Conservation (phyloP, 73 alveolate species). For the Urostyla sp. region DNA sequence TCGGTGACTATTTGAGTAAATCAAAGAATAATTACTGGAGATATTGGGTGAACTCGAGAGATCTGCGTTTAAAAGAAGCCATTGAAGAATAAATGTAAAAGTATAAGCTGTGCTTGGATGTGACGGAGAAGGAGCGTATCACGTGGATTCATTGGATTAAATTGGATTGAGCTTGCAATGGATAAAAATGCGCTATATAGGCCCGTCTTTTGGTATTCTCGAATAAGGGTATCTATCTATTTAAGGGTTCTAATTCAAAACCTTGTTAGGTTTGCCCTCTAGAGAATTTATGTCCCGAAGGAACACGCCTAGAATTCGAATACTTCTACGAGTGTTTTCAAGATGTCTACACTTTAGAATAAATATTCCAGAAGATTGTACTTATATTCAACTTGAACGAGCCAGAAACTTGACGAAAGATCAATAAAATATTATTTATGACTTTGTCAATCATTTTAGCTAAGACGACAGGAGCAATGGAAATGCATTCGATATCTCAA, state of each 20-base stretch:
- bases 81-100: conserved; percentile 2
- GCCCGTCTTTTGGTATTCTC: conserved; percentile 26
- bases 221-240: conserved; percentile 26
- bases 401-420: no score
- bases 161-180: conserved; percentile 29
- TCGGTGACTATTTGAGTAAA: conserved; percentile 51
- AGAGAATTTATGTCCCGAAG: conserved; percentile 56
- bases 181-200: neutral
- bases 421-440: no score
- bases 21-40: conserved; percentile 51
- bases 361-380: no score
- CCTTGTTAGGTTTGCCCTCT: conserved; percentile 54
- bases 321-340: no score
- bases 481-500: no score
- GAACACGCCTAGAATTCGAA: conserved; percentile 33
- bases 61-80: no score
- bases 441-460: no score
- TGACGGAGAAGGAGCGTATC: conserved; percentile 17
- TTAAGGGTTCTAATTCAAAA: neutral
- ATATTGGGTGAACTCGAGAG: conserved; percentile 31
- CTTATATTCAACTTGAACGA: no score
- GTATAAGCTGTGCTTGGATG: conserved; percentile 23
- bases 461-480: no score
- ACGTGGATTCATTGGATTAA: neutral
- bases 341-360: no score